Conservation (phyloP, 192 early-diverging fungal genomes). For the Umbelopsis vinacea region DNA sequence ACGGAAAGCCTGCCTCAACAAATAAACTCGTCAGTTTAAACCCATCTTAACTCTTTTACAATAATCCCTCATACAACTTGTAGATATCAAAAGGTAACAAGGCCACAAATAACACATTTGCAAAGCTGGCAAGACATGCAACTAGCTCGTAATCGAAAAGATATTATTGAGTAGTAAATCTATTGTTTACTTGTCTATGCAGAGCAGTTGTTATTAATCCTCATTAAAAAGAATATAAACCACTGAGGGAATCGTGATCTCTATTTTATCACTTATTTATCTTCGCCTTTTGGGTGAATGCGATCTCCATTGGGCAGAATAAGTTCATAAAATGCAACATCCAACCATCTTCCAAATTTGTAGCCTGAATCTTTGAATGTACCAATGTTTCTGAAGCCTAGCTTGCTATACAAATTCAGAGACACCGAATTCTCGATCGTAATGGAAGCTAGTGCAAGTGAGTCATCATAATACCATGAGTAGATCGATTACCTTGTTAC, state of each 20-base stretch:
- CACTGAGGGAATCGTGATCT: not conserved
- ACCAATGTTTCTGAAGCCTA: conserved; percentile 52
- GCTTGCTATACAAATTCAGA: conserved; percentile 40
- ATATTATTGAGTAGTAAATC: not conserved
- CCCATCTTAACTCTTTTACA: no score
- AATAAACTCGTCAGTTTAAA: no score
- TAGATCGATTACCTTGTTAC: not conserved
- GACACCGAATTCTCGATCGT: conserved; percentile 49
- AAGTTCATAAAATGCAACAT: conserved; percentile 53
- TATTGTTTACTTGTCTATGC: not conserved
- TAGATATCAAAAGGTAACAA: not conserved
- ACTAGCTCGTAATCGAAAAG: not conserved
- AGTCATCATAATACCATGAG: not conserved
- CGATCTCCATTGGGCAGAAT: conserved; percentile 29
- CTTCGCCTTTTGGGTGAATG: not conserved
- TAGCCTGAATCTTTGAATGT: conserved; percentile 55
- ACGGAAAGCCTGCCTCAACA: no score
- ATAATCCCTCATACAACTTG: no score
- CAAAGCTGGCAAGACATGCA: not conserved
- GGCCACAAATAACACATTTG: not conserved
- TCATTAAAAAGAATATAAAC: not conserved
- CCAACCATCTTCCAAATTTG: conserved; percentile 59
- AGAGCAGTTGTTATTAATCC: no score
- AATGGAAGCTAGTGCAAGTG: conserved; percentile 44
- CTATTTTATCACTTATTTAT: not conserved